Evolutionary conservation across 2,329 filamentous ascomycete species (phyloP).

Genomic region (Diaporthe helianthi): DNA sequence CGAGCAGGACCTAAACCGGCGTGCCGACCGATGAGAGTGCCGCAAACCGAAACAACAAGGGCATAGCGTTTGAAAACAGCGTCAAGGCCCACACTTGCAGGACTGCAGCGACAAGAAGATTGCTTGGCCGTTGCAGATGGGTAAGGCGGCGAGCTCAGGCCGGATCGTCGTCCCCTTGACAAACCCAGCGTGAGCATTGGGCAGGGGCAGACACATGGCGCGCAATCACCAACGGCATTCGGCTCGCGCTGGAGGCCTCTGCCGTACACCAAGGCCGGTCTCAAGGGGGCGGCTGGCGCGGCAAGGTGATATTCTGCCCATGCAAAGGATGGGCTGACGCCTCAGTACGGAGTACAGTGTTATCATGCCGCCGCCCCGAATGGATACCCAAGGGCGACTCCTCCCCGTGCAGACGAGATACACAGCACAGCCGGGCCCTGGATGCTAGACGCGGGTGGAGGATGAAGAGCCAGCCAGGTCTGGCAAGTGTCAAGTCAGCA

Average conservation of each 20-base stretch:
- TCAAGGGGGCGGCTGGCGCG: slow-evolving; percentile 20
- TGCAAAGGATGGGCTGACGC: slow-evolving; percentile 24
- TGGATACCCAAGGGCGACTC: slow-evolving; percentile 22
- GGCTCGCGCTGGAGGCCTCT: slow-evolving; percentile 16
- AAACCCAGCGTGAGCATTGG: slow-evolving; percentile 1
- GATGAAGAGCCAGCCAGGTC: background rate
- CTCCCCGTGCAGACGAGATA: slow-evolving; percentile 6
- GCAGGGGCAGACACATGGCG: slow-evolving; percentile 17
- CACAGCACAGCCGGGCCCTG: background rate
- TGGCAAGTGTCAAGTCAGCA: slow-evolving; percentile 4
- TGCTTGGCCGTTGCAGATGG: slow-evolving; percentile 31
- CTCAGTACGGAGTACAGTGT: slow-evolving; percentile 17
- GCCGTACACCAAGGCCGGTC: background rate
- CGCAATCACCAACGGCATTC: slow-evolving; percentile 10
- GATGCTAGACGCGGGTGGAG: background rate
- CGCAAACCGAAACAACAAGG: background rate
- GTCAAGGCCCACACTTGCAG: slow-evolving; percentile 16
- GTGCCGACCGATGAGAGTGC: background rate
- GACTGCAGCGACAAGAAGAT: slow-evolving; percentile 3
- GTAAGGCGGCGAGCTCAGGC: slow-evolving; percentile 25
- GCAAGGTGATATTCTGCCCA: slow-evolving; percentile 25
- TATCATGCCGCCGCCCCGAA: slow-evolving; percentile 18
- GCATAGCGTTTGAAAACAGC: no score
- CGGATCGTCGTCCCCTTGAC: slow-evolving; percentile 22
- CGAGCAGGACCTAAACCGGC: background rate